These are phyloP conservation scores for Scheffersomyces titani DNA, from an alignment of 1,139 yeast genomes.

Conservation along the genomic window DNA sequence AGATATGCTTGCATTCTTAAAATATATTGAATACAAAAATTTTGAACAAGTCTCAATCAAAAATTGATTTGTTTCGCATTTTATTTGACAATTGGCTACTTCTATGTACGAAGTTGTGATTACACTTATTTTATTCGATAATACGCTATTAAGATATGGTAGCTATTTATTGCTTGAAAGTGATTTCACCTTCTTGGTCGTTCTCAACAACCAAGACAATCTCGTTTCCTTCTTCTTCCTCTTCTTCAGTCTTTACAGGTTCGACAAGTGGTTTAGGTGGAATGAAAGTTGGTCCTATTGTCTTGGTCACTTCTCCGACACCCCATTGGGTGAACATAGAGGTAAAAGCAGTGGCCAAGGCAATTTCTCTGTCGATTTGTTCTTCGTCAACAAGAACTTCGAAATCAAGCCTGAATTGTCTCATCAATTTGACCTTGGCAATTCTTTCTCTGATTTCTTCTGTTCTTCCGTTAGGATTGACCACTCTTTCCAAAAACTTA, in stretches of 20 bases:
- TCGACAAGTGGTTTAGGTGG: slow-evolving; percentile 7
- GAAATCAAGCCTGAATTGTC: slow-evolving; percentile 61
- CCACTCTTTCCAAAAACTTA: slow-evolving; percentile 50
- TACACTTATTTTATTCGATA: background rate
- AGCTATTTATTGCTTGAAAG: slow-evolving; percentile 1
- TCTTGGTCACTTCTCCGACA: slow-evolving; percentile 51
- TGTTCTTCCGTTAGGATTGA: slow-evolving; percentile 55
- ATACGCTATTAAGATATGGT: background rate
- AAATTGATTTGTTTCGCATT: background rate
- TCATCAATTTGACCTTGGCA: slow-evolving; percentile 56
- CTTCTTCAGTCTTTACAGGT: background rate
- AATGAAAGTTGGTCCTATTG: slow-evolving; percentile 52
- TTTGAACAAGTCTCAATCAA: background rate
- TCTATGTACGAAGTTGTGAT: too few species aligned
- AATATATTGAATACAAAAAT: background rate
- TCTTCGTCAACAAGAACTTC: slow-evolving; percentile 54
- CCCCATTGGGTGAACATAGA: slow-evolving; percentile 70
- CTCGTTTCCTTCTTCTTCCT: slow-evolving; percentile 1
- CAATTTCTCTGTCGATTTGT: slow-evolving; percentile 49
- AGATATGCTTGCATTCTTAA: background rate
- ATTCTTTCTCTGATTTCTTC: slow-evolving; percentile 56
- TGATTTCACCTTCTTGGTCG: slow-evolving; percentile 7
- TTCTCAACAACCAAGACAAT: slow-evolving; percentile 18
- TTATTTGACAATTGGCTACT: background rate
- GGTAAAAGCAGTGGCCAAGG: slow-evolving; percentile 57